Evolutionary conservation across 2,329 filamentous ascomycete species (phyloP).

Genomic region (Ophiostoma sp.): DNA sequence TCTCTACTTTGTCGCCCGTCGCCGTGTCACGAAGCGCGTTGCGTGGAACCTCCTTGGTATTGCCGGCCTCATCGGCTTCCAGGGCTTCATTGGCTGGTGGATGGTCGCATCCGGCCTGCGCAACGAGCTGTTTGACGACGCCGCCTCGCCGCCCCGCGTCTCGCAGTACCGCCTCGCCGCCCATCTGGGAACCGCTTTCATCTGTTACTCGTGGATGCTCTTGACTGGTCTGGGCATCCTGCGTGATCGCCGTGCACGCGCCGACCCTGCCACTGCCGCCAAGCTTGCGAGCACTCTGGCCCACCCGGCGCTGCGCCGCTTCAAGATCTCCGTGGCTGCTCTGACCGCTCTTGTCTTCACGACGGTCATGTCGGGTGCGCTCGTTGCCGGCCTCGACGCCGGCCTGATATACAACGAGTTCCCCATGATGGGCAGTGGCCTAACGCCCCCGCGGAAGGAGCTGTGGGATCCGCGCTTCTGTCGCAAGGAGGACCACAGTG

Average conservation of each 20-base stretch:
- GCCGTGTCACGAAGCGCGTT: conserved; percentile 73
- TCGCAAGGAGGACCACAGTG: conserved; percentile 67
- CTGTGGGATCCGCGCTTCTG: conserved; percentile 83
- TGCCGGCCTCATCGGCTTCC: conserved; percentile 82
- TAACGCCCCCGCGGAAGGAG: conserved; percentile 75
- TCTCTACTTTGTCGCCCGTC: conserved; percentile 76
- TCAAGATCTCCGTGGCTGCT: conserved; percentile 66
- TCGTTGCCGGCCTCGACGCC: conserved; percentile 92
- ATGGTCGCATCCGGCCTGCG: conserved; percentile 97
- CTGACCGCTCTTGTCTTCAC: conserved; percentile 73
- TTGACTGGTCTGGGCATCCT: conserved; percentile 81
- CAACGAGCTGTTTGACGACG: conserved; percentile 89
- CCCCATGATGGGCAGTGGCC: conserved; percentile 82
- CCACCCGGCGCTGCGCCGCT: conserved; percentile 61
- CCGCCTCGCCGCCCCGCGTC: conserved; percentile 84
- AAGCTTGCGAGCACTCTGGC: conserved; percentile 57
- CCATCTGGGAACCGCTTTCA: conserved; percentile 83
- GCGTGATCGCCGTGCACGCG: conserved; percentile 66
- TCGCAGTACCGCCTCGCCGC: conserved; percentile 89
- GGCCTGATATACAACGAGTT: conserved; percentile 99
- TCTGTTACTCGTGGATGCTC: conserved; percentile 92
- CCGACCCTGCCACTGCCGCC: conserved; percentile 58
- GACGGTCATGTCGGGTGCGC: conserved; percentile 87
- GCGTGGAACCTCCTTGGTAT: conserved; percentile 74
- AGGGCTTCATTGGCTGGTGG: conserved; percentile 97